Base-by-base conservation (phyloP, 2,329 filamentous ascomycete genomes). In the Aureobasidium sp. region DNA sequence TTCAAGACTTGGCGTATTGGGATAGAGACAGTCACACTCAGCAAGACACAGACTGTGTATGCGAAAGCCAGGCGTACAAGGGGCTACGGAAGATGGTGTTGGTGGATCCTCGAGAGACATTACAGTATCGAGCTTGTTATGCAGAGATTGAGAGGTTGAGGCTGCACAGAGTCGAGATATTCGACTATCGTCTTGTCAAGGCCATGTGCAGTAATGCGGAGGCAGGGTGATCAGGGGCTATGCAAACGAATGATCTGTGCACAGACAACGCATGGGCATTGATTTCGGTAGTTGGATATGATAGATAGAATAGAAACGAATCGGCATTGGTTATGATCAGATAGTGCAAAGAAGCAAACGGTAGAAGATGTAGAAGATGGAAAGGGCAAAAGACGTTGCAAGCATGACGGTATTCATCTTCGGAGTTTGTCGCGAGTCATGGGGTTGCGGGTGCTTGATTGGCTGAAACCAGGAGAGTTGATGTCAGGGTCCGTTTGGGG, bases 11-110 rank as follows among this genome's bases (percentile, higher is more conserved):
- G 8, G 16, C n/a, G 0, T 63, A 73, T 54, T 74, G 71, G 72
- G 65, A 70, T 21, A 68, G 71, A 30, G 66, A 71, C 39, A 67
- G 65, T 32, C 69, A 67, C 63, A 61, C 64, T 7, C 63, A 63
- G 3, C 55, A 55, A 7, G 45, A 61, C 7, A 63, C 64, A 1
- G 62, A 64, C 3, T 68, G 64, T 1, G 68, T 72, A 25, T 67
- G 67, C 5, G 72, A 74, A 48, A 70, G 67, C 41, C 72, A 73
- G 55, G 65, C 71, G 0, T 68, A 71, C 53, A 61, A 60, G 5
- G 71, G 67, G 5, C 61, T 70, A 62, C 61, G 66, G 9, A 74
- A 72, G 50, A 61, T 73, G 25, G 66, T 72, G 0, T 61, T 74
- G 13, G 70, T 74, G 5, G 72, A 74, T 53, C 60, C 62, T 27